These are phyloP conservation scores for Acacia crassicarpa DNA, from an alignment of 306 rosid genomes.

Conservation along the genomic window DNA sequence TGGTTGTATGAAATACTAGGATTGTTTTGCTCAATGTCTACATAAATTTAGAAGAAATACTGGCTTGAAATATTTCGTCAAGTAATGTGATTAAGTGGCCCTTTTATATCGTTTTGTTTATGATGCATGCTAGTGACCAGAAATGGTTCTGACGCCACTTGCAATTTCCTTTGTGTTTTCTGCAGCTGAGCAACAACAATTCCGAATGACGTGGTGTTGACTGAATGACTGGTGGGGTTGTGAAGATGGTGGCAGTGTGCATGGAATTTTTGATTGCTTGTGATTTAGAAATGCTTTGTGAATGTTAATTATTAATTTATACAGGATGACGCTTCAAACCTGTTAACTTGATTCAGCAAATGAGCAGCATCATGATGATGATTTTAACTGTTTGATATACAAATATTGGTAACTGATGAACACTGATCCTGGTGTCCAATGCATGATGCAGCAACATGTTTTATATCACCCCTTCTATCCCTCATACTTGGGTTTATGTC, in stretches of 20 bases:
- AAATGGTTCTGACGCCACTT: constrained; percentile 23
- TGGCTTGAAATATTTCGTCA: constrained; percentile 3
- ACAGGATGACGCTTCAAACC: constrained; percentile 42
- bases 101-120: background rate
- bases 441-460: constrained; percentile 23
- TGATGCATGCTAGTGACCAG: background rate
- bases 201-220: background rate
- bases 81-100: background rate
- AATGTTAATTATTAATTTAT: constrained; percentile 41
- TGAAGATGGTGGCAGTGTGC: constrained; percentile 27
- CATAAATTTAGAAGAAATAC: constrained; percentile 4
- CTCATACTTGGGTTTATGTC: background rate
- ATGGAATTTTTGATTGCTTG: constrained; percentile 34
- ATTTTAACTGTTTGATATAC: constrained; percentile 38
- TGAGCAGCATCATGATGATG: constrained; percentile 23
- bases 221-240: background rate
- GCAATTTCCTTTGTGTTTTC: constrained; percentile 20
- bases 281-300: constrained; percentile 47
- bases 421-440: constrained; percentile 21
- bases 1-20: background rate
- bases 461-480: constrained; percentile 4
- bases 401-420: constrained; percentile 28
- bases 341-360: constrained; percentile 39
- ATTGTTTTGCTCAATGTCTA: background rate
- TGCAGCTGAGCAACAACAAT: constrained; percentile 48